These are phyloP conservation scores for Globisporangium barbulae DNA, from an alignment of 352 stramenopile genomes.

Conservation along the genomic window DNA sequence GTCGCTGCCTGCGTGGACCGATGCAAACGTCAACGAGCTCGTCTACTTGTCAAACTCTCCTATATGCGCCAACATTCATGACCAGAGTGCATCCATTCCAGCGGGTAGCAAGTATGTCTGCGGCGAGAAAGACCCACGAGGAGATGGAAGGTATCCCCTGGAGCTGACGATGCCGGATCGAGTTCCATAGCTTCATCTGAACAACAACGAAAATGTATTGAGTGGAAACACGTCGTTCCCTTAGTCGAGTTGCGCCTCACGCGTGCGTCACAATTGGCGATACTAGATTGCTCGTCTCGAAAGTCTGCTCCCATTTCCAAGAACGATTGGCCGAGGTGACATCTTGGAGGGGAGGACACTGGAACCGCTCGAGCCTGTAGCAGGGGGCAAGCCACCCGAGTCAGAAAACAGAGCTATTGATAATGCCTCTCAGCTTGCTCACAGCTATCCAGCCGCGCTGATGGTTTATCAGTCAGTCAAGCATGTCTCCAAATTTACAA, in stretches of 20 bases:
- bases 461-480: too few relatives aligned
- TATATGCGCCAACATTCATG: not conserved
- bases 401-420: not conserved
- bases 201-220: too few relatives aligned
- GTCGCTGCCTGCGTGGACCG: conserved; percentile 15
- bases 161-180: not conserved
- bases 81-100: not conserved
- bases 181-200: not conserved
- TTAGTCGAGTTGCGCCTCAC: not conserved
- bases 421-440: not conserved
- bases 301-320: too few relatives aligned
- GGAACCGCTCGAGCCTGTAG: too few relatives aligned
- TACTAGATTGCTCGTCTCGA: too few relatives aligned
- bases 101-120: not conserved
- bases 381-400: too few relatives aligned
- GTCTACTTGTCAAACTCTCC: conserved; percentile 5
- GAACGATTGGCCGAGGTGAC: too few relatives aligned
- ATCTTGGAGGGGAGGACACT: too few relatives aligned
- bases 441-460: not conserved
- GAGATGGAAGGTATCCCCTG: conserved; percentile 4
- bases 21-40: conserved; percentile 4
- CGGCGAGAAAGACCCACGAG: conserved; percentile 11
- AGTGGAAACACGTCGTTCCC: not conserved
- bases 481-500: too few relatives aligned
- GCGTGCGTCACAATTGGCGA: too few relatives aligned